Evolutionary conservation across 106 monocot species (phyloP).

Genomic region (Iris macrosiphon): DNA sequence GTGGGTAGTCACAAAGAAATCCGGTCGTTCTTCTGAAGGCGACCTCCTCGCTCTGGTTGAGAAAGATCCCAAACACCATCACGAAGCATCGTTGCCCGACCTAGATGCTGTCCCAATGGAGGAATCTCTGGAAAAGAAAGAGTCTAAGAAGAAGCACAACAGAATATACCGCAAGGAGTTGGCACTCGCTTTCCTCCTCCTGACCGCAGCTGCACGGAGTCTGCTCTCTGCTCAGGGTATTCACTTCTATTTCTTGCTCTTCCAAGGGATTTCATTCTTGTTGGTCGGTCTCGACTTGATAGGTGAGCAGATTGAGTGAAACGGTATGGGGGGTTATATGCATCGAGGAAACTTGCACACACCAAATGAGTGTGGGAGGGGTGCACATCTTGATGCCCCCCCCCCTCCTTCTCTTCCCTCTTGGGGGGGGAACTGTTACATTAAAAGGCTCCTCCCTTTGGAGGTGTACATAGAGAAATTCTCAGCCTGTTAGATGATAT

Average conservation of each 20-base stretch:
- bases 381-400: slow-evolving; percentile 4
- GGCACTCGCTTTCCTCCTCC: slow-evolving; percentile 66
- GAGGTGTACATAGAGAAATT: slow-evolving; percentile 36
- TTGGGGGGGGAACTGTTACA: neutral
- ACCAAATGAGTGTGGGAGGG: neutral
- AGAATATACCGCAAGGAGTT: slow-evolving; percentile 89
- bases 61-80: slow-evolving; percentile 33
- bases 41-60: slow-evolving; percentile 54
- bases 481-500: slow-evolving; percentile 26
- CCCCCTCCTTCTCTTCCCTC: neutral
- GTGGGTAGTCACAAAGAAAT: slow-evolving; percentile 98
- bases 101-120: slow-evolving; percentile 42
- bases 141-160: slow-evolving; percentile 79
- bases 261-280: slow-evolving; percentile 90
- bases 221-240: slow-evolving; percentile 90
- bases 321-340: neutral
- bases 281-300: slow-evolving; percentile 91
- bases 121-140: slow-evolving; percentile 26
- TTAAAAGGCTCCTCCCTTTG: slow-evolving; percentile 6
- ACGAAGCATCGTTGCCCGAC: slow-evolving; percentile 30
- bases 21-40: slow-evolving; percentile 86
- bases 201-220: slow-evolving; percentile 73
- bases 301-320: slow-evolving; percentile 86
- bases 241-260: slow-evolving; percentile 95
- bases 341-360: too few relatives aligned